phyloP scores from a whole-genome alignment of 768 basidiomycete genomes.

The Naematelia encephala region DNA sequence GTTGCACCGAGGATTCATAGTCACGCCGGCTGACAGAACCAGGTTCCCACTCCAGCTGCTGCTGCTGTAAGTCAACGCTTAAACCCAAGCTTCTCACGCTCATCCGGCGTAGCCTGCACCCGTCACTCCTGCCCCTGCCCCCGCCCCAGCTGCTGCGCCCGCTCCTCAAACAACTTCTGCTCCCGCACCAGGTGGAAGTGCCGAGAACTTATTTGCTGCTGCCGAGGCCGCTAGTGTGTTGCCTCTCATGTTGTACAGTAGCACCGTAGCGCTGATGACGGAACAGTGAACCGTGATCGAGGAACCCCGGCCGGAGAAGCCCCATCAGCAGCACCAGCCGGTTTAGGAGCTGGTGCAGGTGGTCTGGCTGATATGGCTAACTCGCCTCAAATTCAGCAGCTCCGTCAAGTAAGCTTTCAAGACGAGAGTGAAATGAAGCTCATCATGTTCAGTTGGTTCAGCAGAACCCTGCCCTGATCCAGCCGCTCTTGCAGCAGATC shows the following conservation, averaged over 20 bases:
- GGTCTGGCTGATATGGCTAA: slow-evolving; percentile 55
- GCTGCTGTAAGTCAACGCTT: background rate
- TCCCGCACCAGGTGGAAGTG: slow-evolving; percentile 51
- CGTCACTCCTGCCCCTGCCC: slow-evolving; percentile 27
- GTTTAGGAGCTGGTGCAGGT: slow-evolving; percentile 6
- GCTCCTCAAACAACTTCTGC: slow-evolving; percentile 55
- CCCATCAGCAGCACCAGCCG: slow-evolving; percentile 11
- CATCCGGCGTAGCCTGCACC: background rate
- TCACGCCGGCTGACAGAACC: background rate
- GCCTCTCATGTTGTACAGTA: background rate
- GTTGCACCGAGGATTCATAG: too few species aligned
- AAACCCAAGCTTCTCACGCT: too few species aligned
- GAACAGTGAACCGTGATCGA: slow-evolving; percentile 45
- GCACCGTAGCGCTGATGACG: background rate
- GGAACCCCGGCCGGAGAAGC: slow-evolving; percentile 40
- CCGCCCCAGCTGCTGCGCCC: slow-evolving; percentile 48
- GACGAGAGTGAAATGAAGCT: background rate
- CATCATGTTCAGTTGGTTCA: slow-evolving; percentile 57
- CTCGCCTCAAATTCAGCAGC: slow-evolving; percentile 65
- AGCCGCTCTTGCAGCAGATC: slow-evolving; percentile 80
- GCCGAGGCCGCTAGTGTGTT: slow-evolving; percentile 50
- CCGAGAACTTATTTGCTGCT: slow-evolving; percentile 83
- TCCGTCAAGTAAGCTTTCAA: slow-evolving; percentile 55
- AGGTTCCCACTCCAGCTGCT: background rate
- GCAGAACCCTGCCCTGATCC: slow-evolving; percentile 73